Conservation (phyloP, 2,329 filamentous ascomycete species). For the Phyllosticta citriasiana region DNA sequence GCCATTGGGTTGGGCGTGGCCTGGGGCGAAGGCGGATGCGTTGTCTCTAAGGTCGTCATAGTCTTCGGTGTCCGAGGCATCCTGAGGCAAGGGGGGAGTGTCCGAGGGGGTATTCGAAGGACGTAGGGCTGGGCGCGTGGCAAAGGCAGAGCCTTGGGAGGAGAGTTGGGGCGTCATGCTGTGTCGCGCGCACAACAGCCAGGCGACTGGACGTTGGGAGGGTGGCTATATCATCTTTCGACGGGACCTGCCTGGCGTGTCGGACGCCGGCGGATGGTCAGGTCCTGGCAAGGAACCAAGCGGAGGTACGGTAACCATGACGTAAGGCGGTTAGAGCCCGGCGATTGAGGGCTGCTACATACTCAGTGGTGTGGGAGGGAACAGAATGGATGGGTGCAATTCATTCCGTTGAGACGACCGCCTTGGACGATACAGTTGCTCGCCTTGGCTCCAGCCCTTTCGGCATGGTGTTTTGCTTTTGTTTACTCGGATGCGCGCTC, state of each 20-base stretch:
- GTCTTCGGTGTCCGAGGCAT: constrained; percentile 28
- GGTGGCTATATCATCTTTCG: neutral
- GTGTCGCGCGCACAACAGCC: neutral
- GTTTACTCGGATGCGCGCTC: neutral
- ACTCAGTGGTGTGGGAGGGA: neutral
- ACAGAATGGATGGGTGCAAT: neutral
- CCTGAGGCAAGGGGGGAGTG: neutral
- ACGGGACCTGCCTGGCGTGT: neutral
- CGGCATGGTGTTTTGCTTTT: neutral
- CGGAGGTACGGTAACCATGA: neutral
- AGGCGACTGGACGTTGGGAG: neutral
- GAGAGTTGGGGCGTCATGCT: neutral
- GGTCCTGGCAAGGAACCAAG: neutral
- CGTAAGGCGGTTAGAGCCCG: neutral
- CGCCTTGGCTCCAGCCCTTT: neutral
- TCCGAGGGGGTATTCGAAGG: neutral
- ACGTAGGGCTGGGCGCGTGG: neutral
- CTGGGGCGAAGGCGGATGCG: constrained; percentile 26
- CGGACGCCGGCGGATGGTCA: neutral
- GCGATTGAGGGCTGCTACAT: neutral
- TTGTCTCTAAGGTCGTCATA: constrained; percentile 30
- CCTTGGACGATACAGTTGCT: neutral
- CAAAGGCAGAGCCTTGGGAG: neutral
- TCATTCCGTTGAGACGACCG: neutral
- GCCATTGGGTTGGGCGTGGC: constrained; percentile 19